phyloP scores from a whole-genome alignment of 176 grass and related monocot genomes.

The Musa itinerans region DNA sequence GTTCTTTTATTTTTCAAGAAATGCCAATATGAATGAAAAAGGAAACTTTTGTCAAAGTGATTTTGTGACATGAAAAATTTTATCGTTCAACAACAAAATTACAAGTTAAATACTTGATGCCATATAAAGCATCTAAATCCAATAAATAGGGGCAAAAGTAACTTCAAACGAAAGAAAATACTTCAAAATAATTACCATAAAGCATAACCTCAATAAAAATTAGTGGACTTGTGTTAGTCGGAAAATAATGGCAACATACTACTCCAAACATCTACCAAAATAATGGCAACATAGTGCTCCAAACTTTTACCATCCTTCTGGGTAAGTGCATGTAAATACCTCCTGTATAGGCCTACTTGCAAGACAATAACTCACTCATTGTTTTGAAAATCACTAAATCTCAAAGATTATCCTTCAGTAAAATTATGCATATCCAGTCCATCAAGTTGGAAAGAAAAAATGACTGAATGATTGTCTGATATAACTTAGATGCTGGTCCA shows the following conservation, averaged over 20 bases:
- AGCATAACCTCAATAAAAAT: neutral
- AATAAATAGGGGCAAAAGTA: neutral
- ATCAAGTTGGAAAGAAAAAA: neutral
- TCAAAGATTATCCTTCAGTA: neutral
- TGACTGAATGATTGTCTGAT: neutral
- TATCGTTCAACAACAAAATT: neutral
- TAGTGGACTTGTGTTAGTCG: no score
- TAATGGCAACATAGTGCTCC: no score
- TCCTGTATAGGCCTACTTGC: neutral
- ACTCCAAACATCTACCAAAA: no score
- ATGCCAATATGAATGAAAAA: neutral
- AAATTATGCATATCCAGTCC: neutral
- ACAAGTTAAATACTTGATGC: neutral
- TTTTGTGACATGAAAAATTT: neutral
- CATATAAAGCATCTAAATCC: neutral
- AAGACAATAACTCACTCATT: neutral
- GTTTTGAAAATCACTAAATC: neutral
- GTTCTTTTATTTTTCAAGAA: no score
- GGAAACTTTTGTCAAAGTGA: neutral
- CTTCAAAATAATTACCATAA: neutral
- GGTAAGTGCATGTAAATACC: neutral
- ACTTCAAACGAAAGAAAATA: no score
- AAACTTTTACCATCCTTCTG: no score
- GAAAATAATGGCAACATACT: no score
- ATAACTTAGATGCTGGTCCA: neutral